Conservation (phyloP, 1,284 basidiomycete species). For the Pseudozyma sp. region DNA sequence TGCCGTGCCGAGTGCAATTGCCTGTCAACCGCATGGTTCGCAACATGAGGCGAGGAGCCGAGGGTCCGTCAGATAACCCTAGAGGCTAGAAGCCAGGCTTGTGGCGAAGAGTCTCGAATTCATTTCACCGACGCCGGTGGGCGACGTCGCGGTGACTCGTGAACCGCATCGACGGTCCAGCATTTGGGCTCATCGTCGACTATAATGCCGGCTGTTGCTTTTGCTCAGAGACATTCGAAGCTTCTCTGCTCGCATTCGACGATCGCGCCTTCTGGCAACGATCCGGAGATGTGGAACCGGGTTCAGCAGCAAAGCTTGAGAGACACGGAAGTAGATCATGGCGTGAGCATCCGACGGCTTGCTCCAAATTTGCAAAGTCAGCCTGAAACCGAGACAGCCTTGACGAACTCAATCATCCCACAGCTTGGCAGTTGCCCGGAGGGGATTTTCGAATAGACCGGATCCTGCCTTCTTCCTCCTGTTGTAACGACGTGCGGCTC, state of each 20-base stretch:
- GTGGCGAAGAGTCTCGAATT: not conserved
- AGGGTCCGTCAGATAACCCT: not conserved
- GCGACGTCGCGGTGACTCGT: not conserved
- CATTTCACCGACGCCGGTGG: not conserved
- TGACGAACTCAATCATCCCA: no score
- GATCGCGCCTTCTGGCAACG: no score
- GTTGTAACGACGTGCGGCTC: no score
- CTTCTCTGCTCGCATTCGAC: no score
- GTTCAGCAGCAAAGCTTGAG: no score
- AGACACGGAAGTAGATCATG: not conserved
- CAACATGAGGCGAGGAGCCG: not conserved
- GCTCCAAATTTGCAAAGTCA: not conserved
- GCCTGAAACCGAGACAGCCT: not conserved
- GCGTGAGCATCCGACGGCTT: not conserved
- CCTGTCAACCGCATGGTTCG: conserved; percentile 2
- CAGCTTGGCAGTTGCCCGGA: no score
- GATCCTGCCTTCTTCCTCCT: no score
- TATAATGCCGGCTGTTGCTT: no score
- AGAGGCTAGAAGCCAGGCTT: not conserved
- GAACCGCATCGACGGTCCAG: not conserved
- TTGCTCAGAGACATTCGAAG: no score
- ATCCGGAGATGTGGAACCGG: no score
- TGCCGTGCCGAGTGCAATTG: not conserved
- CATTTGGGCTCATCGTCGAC: no score
- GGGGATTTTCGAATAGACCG: no score